Evolutionary conservation across 352 stramenopile species (phyloP).

Genomic region (Phytophthora brassicae): DNA sequence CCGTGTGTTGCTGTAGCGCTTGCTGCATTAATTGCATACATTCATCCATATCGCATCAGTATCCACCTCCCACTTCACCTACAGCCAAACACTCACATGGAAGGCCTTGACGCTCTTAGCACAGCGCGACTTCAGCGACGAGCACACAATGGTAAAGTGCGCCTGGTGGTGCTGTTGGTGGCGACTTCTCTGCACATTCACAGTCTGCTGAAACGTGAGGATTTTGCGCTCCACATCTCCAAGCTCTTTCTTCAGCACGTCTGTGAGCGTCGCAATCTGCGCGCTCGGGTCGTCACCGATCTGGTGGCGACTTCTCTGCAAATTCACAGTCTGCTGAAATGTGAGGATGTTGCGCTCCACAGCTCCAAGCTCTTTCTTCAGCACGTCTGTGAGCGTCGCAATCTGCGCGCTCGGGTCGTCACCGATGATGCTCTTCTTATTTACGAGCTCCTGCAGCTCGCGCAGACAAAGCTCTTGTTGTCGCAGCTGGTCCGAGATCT

Average conservation of each 20-base stretch:
- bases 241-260: constrained; percentile 81
- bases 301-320: constrained; percentile 52
- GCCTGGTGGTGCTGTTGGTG: constrained; percentile 74
- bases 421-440: constrained; percentile 76
- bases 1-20: constrained; percentile 64
- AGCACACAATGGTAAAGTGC: constrained; percentile 80
- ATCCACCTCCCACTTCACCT: not conserved
- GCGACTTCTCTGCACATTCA: constrained; percentile 50
- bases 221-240: constrained; percentile 65
- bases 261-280: constrained; percentile 77
- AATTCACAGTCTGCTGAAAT: constrained; percentile 62
- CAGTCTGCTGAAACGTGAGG: constrained; percentile 59
- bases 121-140: constrained; percentile 78
- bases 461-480: constrained; percentile 81
- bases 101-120: constrained; percentile 82
- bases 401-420: constrained; percentile 79
- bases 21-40: constrained; percentile 34
- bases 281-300: constrained; percentile 75
- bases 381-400: constrained; percentile 71
- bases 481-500: constrained; percentile 78
- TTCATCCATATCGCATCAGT: constrained; percentile 5
- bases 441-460: constrained; percentile 73
- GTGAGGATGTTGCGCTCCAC: constrained; percentile 68
- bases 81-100: constrained; percentile 46
- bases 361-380: constrained; percentile 71